These are phyloP conservation scores for Xerocomus nothofagi DNA, from an alignment of 1,284 basidiomycete species.

Conservation along the genomic window DNA sequence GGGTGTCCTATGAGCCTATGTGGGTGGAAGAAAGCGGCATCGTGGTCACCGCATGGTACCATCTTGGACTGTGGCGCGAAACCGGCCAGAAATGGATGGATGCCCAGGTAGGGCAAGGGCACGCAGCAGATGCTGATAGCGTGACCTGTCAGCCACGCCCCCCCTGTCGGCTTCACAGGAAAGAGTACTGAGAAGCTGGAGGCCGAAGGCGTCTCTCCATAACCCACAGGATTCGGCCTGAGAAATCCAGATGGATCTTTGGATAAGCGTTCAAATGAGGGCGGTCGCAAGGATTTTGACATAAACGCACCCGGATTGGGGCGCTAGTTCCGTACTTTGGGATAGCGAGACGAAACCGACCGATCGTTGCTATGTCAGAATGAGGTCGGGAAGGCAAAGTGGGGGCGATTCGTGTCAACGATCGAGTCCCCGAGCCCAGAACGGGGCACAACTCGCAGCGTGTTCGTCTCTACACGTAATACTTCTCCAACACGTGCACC, in stretches of 20 bases:
- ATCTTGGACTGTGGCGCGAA: slow-evolving; percentile 34
- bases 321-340: slow-evolving; percentile 9
- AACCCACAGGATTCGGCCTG: slow-evolving; percentile 24
- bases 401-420: slow-evolving; percentile 26
- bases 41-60: slow-evolving; percentile 36
- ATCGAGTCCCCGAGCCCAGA: slow-evolving; percentile 32
- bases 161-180: slow-evolving; percentile 23
- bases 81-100: slow-evolving; percentile 29
- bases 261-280: slow-evolving; percentile 11
- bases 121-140: slow-evolving; percentile 21
- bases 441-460: slow-evolving; percentile 23
- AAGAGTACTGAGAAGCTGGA: slow-evolving; percentile 14
- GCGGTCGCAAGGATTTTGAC: slow-evolving; percentile 19
- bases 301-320: slow-evolving; percentile 23
- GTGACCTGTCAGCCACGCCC: slow-evolving; percentile 18
- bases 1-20: slow-evolving; percentile 22
- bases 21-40: slow-evolving; percentile 35
- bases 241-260: slow-evolving; percentile 27
- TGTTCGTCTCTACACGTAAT: slow-evolving; percentile 28
- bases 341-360: slow-evolving; percentile 9
- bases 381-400: slow-evolving; percentile 13
- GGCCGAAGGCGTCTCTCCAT: slow-evolving; percentile 28
- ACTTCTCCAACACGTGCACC: slow-evolving; percentile 26
- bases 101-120: slow-evolving; percentile 31
- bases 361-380: slow-evolving; percentile 29